phyloP scores from a whole-genome alignment of 805 yeast genomes.

The Cyberlindnera subsufficiens region DNA sequence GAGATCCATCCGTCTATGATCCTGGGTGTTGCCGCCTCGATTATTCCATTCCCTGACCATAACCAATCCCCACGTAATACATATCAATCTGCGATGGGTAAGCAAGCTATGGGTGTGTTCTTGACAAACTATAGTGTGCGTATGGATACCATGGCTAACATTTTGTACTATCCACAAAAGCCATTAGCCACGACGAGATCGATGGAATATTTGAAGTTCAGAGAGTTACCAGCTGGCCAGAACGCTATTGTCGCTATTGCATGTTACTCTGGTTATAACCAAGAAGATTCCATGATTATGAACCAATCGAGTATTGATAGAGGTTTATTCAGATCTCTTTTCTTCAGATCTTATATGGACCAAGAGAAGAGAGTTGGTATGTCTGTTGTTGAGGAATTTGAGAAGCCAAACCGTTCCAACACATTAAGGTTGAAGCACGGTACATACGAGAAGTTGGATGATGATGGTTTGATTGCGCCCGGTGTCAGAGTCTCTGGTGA shows the following conservation, averaged over 20 bases:
- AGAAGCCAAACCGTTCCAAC: constrained; percentile 91
- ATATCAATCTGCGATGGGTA: constrained; percentile 99
- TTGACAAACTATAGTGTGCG: constrained; percentile 92
- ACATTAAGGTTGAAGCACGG: constrained; percentile 96
- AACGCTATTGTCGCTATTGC: constrained; percentile 97
- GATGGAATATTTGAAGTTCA: constrained; percentile 94
- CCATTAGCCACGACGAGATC: constrained; percentile 97
- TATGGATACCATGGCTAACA: constrained; percentile 99
- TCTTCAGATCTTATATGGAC: constrained; percentile 97
- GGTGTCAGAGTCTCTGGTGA: constrained; percentile 99
- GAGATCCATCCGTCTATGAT: constrained; percentile 99
- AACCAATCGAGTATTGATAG: constrained; percentile 96
- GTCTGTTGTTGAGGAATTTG: constrained; percentile 96
- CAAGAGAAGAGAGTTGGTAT: constrained; percentile 98
- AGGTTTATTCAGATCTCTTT: constrained; percentile 91
- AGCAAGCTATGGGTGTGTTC: constrained; percentile 99
- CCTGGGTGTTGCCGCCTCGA: constrained; percentile 96
- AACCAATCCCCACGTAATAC: constrained; percentile 99
- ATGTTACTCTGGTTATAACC: constrained; percentile 97
- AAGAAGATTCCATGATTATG: constrained; percentile 99
- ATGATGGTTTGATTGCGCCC: constrained; percentile 96
- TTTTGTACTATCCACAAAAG: constrained; percentile 94
- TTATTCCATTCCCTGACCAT: constrained; percentile 99
- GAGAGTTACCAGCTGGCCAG: constrained; percentile 99
- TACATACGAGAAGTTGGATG: constrained; percentile 95